Conservation (phyloP, 495 filamentous ascomycete genomes). For the Astrocystis sublimbata region DNA sequence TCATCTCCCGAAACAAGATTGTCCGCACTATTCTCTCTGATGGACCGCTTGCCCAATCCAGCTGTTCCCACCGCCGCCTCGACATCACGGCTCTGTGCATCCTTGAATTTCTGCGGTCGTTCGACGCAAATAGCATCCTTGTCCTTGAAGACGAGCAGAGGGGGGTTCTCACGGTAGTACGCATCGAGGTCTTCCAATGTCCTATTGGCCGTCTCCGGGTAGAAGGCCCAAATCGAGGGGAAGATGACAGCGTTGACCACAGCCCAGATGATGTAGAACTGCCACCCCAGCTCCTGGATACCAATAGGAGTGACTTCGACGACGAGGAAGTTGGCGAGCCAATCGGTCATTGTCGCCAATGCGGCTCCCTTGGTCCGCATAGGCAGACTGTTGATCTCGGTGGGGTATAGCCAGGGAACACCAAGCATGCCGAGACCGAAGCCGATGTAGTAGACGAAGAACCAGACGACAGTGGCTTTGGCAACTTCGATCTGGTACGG, state of each 20-base stretch:
- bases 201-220: conserved; percentile 54
- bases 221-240: conserved; percentile 63
- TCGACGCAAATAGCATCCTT: conserved; percentile 22
- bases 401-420: conserved; percentile 63
- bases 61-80: conserved; percentile 22
- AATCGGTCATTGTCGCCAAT: conserved; percentile 60
- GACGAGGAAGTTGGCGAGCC: conserved; percentile 64
- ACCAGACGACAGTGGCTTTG: conserved; percentile 52
- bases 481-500: conserved; percentile 33
- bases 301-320: conserved; percentile 66
- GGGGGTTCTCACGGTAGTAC: conserved; percentile 47
- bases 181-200: conserved; percentile 48
- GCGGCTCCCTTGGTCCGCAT: conserved; percentile 62
- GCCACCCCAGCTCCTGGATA: conserved; percentile 60
- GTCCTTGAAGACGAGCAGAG: conserved; percentile 43
- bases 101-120: conserved; percentile 28
- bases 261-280: conserved; percentile 67
- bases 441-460: conserved; percentile 52
- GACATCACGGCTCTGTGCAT: conserved; percentile 27
- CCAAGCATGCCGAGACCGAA: conserved; percentile 60
- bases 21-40: not conserved
- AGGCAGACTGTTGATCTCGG: conserved; percentile 60
- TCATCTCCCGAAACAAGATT: not conserved
- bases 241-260: conserved; percentile 60
- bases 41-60: not conserved